Evolutionary conservation across 2,329 filamentous ascomycete species (phyloP).

Genomic region (Laburnicola sp.): DNA sequence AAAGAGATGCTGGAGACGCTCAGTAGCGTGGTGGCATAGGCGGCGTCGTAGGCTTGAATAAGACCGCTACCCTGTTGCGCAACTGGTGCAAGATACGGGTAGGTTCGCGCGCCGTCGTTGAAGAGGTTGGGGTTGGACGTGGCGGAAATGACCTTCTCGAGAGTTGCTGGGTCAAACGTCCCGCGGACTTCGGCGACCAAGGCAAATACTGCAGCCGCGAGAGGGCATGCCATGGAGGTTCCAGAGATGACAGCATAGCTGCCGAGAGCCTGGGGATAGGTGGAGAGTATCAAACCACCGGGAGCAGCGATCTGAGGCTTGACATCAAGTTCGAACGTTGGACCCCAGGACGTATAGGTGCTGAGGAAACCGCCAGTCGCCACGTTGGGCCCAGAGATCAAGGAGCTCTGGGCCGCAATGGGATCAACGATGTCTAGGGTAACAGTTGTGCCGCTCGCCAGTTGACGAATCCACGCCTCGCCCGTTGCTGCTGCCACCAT

Average conservation of each 20-base stretch:
- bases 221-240: constrained; percentile 57
- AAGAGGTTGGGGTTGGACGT: constrained; percentile 17
- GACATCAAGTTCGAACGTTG: constrained; percentile 60
- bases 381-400: constrained; percentile 15
- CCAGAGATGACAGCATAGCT: constrained; percentile 57
- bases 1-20: constrained; percentile 16
- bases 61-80: constrained; percentile 20
- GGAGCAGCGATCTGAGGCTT: constrained; percentile 61
- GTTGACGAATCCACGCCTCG: constrained; percentile 4
- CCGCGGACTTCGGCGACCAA: constrained; percentile 15
- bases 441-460: constrained; percentile 13
- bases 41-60: constrained; percentile 16
- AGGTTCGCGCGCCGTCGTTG: constrained; percentile 7
- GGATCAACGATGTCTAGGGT: constrained; percentile 26
- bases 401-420: constrained; percentile 6
- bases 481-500: constrained; percentile 27
- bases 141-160: constrained; percentile 12
- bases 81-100: constrained; percentile 14
- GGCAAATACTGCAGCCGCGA: constrained; percentile 17
- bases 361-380: constrained; percentile 56
- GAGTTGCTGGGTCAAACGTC: constrained; percentile 6
- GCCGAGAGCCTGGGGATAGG: constrained; percentile 52
- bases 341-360: constrained; percentile 62
- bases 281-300: constrained; percentile 62
- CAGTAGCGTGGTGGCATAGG: constrained; percentile 10